Base-by-base conservation (phyloP, 371 early-diverging fungal species). In the Chytridium lagenaria region DNA sequence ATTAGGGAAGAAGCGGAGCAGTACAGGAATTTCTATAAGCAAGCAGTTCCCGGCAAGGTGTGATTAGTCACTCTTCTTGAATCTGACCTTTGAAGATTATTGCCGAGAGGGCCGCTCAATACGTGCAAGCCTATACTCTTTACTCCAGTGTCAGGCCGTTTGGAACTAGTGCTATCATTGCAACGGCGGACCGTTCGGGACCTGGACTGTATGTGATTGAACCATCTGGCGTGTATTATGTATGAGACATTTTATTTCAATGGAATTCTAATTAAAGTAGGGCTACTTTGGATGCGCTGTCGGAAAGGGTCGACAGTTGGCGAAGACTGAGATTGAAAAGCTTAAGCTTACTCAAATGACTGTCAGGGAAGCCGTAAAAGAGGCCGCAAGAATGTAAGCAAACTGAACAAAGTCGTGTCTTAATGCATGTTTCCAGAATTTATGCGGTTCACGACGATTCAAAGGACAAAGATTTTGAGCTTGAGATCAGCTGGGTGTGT, bases 101-200 rank as follows among this genome's bases (percentile, higher is more conserved):
- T 79, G 96, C 98, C 31, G 94, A 95, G 74, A 92, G 98, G 71
- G 85, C 97, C 67, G 96, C 94, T 15, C 90, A 92, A 83, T 98
- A 95, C 74, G 91, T 95, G 50, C 95, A 94, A 67, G 97, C 97
- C 1, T 95, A 95, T 84, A 98, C 99, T 40, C 86, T 97, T 61
- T 98, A 98, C 78, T 96, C 97, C 30, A 90, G 93, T 75, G 97
- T 96, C n/a, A 91, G 99, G 67, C 99, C 98, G n/a, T 98, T 97
- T 81, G 99, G 98, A 59, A 83, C 91, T 71, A 86, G 90, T 78
- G 90, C 94, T 7, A 91, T 98, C 50, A 71, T 98, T 67, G 98
- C 89, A 19, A 82, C 90, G 16, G 85, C 92, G 78, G 93, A 93
- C 77, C 83, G 82, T 22, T 85, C 89, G 55, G 94, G 92, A n/a